Base-by-base conservation (phyloP, 148 eudicot genomes). In the Vaccinium darrowii region DNA sequence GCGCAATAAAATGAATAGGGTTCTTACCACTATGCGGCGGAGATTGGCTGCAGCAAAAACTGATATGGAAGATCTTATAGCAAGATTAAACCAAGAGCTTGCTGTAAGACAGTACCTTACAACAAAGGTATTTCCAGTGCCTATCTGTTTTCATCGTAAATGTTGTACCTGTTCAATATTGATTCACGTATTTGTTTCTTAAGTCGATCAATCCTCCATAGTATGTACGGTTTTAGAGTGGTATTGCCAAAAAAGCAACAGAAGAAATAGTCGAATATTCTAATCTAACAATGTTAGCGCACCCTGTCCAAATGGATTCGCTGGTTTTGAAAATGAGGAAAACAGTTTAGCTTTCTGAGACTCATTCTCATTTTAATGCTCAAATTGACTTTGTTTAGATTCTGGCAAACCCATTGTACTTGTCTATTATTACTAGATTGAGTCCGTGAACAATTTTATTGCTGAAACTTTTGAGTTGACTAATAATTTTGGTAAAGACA, bases 61-160 rank as follows among this genome's bases (percentile, higher is more conserved):
- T 27, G 99, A 96, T 86, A 92, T 94, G 95, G 98, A 96, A 89
- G 99, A 93, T 89, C 94, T 94, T 86, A 89, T 94, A 80, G 91
- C 95, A 49, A 93, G 97, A 86, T 87, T 96, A 82, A 90, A 96
- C 89, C 98, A 96, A 89, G 99, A 96, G 89, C 86, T 88, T 85
- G 93, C 99, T 80, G 97, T 92, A 81, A 92, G 93, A 84, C 94
- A 96, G 79, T 94, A 92, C 88, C 98, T 96, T 80, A 91, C 94
- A 52, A 91, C 98, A 57, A 94, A 93, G 98, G 98, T 95, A 91
- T 76, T 83, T 76, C 78, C 50, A 19, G 47, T 14, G 72, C 54
- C 51, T 7, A 62, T 80, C 71, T 19, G 11, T 43, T 54, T 80
- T 80, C 25, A 19, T 57, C 73, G 0, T 10, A 21, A 39, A 43